Evolutionary conservation across 495 filamentous ascomycete species (phyloP).

Genomic region (Neurospora sp.): DNA sequence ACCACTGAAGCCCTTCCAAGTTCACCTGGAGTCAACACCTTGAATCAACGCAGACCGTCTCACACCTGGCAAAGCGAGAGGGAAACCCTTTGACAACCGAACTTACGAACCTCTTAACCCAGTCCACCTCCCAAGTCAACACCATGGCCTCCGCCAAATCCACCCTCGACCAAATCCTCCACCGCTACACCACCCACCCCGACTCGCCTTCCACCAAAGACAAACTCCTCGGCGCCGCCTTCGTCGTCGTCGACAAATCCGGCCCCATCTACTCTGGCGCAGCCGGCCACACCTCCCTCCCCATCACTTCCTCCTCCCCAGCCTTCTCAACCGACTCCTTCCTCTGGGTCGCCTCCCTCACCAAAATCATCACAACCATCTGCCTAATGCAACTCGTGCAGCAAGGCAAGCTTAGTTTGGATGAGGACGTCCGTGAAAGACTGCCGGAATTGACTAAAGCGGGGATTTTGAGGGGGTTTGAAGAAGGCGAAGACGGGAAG

Average conservation of each 20-base stretch:
- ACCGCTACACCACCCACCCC: constrained; percentile 6
- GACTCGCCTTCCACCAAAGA: constrained; percentile 9
- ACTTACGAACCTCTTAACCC: not conserved
- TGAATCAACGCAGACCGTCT: not conserved
- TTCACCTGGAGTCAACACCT: not conserved
- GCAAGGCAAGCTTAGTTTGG: constrained; percentile 8
- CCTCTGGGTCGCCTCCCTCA: constrained; percentile 26
- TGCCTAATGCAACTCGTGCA: constrained; percentile 20
- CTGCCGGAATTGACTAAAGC: constrained; percentile 14
- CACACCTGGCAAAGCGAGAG: not conserved
- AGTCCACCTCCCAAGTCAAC: not conserved
- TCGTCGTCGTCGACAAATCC: constrained; percentile 18
- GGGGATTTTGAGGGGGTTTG: constrained; percentile 17
- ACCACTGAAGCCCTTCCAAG: not conserved
- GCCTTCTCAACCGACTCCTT: constrained; percentile 39
- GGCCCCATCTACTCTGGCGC: constrained; percentile 15
- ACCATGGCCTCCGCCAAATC: constrained; percentile 5
- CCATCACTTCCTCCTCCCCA: constrained; percentile 1
- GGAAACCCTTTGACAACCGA: too few relatives aligned
- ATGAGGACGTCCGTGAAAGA: constrained; percentile 14
- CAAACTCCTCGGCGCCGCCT: constrained; percentile 22
- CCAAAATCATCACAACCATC: constrained; percentile 17
- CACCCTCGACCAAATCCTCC: constrained; percentile 16
- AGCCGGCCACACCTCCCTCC: constrained; percentile 12
- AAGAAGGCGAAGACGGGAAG: not conserved